Percentiles rank a stretch among this genome's conserved stretches.
These are phyloP conservation scores for Wakefieldia striispora DNA, from an alignment of 768 basidiomycete species.

Conservation along the genomic window DNA sequence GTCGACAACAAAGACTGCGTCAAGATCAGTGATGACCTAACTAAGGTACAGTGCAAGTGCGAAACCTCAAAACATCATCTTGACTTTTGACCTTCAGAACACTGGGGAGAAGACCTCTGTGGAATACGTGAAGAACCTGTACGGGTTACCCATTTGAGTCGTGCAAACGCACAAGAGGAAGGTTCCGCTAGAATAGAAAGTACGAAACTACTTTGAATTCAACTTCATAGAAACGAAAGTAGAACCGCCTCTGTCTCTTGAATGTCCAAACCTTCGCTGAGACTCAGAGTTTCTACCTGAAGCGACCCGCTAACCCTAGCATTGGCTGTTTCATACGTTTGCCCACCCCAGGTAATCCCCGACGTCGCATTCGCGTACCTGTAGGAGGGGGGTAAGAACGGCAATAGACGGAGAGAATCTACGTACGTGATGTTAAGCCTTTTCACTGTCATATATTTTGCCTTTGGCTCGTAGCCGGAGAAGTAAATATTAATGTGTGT, in stretches of 20 bases:
- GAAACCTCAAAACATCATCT: background rate
- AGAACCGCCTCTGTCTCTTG: constrained; percentile 48
- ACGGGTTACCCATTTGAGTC: constrained; percentile 6
- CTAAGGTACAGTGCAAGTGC: constrained; percentile 50
- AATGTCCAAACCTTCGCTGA: constrained; percentile 43
- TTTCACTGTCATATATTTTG: constrained; percentile 43
- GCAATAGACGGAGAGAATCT: background rate
- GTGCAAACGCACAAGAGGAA: background rate
- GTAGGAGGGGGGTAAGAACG: background rate
- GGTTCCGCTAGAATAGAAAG: too few species aligned
- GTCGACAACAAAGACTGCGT: constrained; percentile 77
- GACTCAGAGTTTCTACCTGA: constrained; percentile 26
- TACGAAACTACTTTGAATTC: too few species aligned
- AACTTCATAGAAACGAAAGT: constrained; percentile 15
- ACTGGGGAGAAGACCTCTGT: constrained; percentile 66
- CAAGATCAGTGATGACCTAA: constrained; percentile 91
- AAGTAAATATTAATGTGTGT: constrained; percentile 45
- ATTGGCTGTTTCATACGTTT: constrained; percentile 52
- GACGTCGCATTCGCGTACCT: constrained; percentile 50
- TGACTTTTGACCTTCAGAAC: constrained; percentile 43
- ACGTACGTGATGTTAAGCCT: constrained; percentile 45
- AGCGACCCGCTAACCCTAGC: constrained; percentile 40
- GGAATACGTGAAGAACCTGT: constrained; percentile 48
- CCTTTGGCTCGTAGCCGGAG: constrained; percentile 22
- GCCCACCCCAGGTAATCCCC: constrained; percentile 57